phyloP scores from a whole-genome alignment of 371 early-diverging fungal species.

The Rhizopus delemar region DNA sequence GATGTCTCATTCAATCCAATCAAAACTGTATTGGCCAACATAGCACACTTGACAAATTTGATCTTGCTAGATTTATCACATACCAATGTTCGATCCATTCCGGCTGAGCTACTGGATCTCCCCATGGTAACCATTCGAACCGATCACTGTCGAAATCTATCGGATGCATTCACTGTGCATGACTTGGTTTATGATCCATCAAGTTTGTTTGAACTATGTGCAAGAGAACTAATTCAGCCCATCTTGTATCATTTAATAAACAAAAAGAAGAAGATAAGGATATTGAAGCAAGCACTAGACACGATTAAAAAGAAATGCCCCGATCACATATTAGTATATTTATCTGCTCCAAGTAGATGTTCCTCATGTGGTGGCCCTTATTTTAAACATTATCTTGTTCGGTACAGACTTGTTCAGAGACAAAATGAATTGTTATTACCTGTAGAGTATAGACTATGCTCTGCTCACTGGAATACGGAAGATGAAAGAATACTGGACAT shows the following conservation, averaged over 20 bases:
- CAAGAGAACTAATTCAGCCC: slow-evolving; percentile 68
- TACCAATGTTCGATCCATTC: slow-evolving; percentile 34
- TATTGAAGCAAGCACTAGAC: slow-evolving; percentile 1
- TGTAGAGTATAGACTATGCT: slow-evolving; percentile 73
- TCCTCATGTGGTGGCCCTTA: slow-evolving; percentile 89
- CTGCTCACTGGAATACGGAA: slow-evolving; percentile 79
- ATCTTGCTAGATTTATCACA: slow-evolving; percentile 30
- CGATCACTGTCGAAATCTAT: slow-evolving; percentile 30
- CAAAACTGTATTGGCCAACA: slow-evolving; percentile 33
- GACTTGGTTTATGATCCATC: slow-evolving; percentile 39
- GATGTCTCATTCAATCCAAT: slow-evolving; percentile 60
- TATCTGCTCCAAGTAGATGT: slow-evolving; percentile 71
- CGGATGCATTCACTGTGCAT: slow-evolving; percentile 21
- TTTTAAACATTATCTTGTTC: slow-evolving; percentile 64
- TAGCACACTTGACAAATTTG: slow-evolving; percentile 18
- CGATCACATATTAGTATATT: slow-evolving; percentile 56
- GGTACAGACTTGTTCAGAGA: slow-evolving; percentile 68
- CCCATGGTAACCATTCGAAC: slow-evolving; percentile 21
- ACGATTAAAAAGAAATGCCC: slow-evolving; percentile 27
- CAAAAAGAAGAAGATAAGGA: slow-evolving; percentile 48
- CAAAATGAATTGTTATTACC: slow-evolving; percentile 51
- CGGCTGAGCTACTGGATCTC: slow-evolving; percentile 31
- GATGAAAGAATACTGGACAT: slow-evolving; percentile 53
- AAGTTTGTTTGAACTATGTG: slow-evolving; percentile 73
- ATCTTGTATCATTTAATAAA: slow-evolving; percentile 54